phyloP scores from a whole-genome alignment of 129 eudicot genomes.

The Deinandra increscens region DNA sequence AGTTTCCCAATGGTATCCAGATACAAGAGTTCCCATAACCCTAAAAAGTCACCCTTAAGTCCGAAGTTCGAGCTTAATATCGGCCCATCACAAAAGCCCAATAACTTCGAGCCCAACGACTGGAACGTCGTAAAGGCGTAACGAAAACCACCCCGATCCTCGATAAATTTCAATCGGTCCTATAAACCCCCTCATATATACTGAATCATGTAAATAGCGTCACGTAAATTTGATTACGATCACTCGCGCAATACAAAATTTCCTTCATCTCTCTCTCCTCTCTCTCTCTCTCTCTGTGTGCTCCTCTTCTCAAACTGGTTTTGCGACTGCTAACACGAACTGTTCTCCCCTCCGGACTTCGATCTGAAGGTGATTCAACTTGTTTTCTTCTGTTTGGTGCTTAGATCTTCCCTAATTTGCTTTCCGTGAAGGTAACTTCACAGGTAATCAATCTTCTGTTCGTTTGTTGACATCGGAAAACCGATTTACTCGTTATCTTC shows the following conservation, averaged over 20 bases:
- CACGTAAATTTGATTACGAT: slow-evolving; percentile 28
- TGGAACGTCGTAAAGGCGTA: not conserved
- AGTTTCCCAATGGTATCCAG: no score
- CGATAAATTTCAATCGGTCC: not conserved
- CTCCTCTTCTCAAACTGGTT: slow-evolving; percentile 15
- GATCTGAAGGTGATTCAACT: slow-evolving; percentile 21
- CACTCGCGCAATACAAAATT: slow-evolving; percentile 3
- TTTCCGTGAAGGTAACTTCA: slow-evolving; percentile 28
- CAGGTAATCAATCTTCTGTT: slow-evolving; percentile 22
- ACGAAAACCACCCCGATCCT: not conserved
- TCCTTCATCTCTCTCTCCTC: slow-evolving; percentile 18
- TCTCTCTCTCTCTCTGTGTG: slow-evolving; percentile 15
- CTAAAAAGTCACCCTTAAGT: no score
- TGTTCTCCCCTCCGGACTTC: slow-evolving; percentile 5
- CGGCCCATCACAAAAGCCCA: no score
- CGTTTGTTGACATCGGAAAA: slow-evolving; percentile 1
- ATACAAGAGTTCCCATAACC: no score
- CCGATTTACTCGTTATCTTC: slow-evolving; percentile 23
- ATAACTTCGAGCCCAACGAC: not conserved
- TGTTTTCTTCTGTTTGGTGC: slow-evolving; percentile 18
- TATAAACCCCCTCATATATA: not conserved
- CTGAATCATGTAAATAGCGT: not conserved
- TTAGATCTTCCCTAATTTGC: slow-evolving; percentile 34
- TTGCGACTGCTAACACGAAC: slow-evolving; percentile 22
- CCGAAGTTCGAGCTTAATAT: no score